Percentiles rank a stretch among this genome's conserved stretches.
Evolutionary conservation across 352 stramenopile genomes (phyloP).

Genomic region (Phytophthora foliorum): DNA sequence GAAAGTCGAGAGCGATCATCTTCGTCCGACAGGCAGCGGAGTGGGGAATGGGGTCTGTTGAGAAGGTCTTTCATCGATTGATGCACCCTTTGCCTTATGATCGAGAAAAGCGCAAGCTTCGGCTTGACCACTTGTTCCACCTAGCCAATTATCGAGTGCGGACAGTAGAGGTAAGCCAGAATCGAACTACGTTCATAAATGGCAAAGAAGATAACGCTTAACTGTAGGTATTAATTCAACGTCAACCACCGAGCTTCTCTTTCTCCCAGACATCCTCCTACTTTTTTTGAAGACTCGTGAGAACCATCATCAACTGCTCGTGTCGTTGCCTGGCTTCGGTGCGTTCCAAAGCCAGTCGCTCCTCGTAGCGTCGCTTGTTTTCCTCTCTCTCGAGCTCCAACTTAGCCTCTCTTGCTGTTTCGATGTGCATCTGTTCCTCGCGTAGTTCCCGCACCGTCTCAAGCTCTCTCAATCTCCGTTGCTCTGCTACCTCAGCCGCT

Average conservation of each 20-base stretch:
- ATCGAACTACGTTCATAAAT: background rate
- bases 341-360: background rate
- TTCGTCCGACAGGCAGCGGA: background rate
- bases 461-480: background rate
- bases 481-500: background rate
- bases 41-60: slow-evolving; percentile 7
- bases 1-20: background rate
- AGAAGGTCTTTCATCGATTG: slow-evolving; percentile 10
- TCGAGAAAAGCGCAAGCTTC: background rate
- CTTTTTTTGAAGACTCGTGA: background rate
- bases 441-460: background rate
- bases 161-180: background rate
- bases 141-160: slow-evolving; percentile 5
- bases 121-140: slow-evolving; percentile 2
- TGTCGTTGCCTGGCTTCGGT: background rate
- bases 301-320: background rate
- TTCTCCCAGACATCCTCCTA: too few species aligned
- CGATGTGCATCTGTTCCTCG: background rate
- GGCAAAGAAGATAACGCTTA: background rate
- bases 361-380: background rate
- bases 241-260: too few species aligned
- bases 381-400: background rate
- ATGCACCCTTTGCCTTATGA: background rate
- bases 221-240: background rate
- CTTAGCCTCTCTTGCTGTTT: background rate